A percentile compares a stretch with the other conserved stretches of the same genome.
Conservation (phyloP, 2,329 filamentous ascomycete species). For the Polychaeton citri region DNA sequence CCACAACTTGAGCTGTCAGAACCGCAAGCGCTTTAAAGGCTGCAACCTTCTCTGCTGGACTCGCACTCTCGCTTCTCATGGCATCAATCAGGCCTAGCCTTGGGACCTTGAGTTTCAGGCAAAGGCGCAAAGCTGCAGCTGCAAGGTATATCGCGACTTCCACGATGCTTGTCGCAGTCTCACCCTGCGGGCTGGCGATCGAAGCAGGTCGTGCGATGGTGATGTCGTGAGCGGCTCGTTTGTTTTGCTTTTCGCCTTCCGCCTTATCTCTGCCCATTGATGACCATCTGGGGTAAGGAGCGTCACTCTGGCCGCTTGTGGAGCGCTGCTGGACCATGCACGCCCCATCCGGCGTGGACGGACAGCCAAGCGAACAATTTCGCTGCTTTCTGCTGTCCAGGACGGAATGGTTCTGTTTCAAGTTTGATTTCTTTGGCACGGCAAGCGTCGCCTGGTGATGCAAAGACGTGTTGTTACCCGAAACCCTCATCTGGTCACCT, state of each 20-base stretch:
- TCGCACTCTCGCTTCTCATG: slow-evolving; percentile 7
- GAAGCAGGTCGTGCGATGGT: slow-evolving; percentile 1
- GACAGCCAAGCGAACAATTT: too few relatives aligned
- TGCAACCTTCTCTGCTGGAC: slow-evolving; percentile 11
- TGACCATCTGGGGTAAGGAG: slow-evolving; percentile 1
- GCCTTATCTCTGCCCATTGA: slow-evolving; percentile 1
- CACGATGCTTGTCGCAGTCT: background rate
- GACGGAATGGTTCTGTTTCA: too few relatives aligned
- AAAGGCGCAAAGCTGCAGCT: slow-evolving; percentile 1
- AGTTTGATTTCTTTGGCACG: too few relatives aligned
- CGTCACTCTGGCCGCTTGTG: background rate
- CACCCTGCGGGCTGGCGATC: background rate
- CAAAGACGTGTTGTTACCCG: too few relatives aligned
- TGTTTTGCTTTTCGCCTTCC: too few relatives aligned
- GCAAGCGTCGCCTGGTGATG: too few relatives aligned
- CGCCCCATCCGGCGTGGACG: too few relatives aligned
- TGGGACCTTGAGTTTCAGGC: slow-evolving; percentile 6
- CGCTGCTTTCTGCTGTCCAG: too few relatives aligned
- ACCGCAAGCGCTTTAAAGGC: slow-evolving; percentile 13
- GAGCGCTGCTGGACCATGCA: background rate
- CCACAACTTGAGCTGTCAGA: slow-evolving; percentile 10
- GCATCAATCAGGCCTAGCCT: slow-evolving; percentile 7
- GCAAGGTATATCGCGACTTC: background rate
- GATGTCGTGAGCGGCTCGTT: too few relatives aligned
- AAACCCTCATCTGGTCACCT: too few relatives aligned